phyloP scores from a whole-genome alignment of 1,284 basidiomycete species.

The Rhodotorula sp. region DNA sequence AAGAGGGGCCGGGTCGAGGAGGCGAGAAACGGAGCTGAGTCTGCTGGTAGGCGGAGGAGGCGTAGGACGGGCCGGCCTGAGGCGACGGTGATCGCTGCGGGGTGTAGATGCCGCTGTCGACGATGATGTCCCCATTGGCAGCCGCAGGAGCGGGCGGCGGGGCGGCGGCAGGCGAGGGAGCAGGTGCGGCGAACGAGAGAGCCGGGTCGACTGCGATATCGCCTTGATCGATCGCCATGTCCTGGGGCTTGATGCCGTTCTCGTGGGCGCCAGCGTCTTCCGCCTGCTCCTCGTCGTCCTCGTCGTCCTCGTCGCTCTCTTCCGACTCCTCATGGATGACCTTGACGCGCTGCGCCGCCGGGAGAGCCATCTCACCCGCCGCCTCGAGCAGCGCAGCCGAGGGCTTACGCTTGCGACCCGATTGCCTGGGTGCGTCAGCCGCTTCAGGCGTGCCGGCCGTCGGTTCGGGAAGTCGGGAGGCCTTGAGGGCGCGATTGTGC shows the following conservation, averaged over 20 bases:
- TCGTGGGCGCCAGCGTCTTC: neutral
- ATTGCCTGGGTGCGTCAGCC: slow-evolving; percentile 18
- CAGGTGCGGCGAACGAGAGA: neutral
- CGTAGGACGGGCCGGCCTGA: neutral
- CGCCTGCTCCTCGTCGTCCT: neutral
- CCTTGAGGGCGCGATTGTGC: slow-evolving; percentile 32
- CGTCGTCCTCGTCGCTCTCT: slow-evolving; percentile 1
- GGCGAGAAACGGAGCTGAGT: slow-evolving; percentile 2
- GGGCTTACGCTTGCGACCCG: slow-evolving; percentile 35
- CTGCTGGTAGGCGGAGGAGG: no score
- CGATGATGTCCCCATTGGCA: neutral
- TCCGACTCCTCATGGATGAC: neutral
- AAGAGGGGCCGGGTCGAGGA: neutral
- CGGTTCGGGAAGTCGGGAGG: slow-evolving; percentile 18
- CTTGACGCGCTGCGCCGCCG: slow-evolving; percentile 7
- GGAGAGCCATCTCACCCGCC: slow-evolving; percentile 15
- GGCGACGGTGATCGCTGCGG: neutral
- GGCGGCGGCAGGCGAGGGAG: neutral
- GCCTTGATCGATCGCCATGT: neutral
- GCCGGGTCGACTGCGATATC: slow-evolving; percentile 8
- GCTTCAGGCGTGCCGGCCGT: slow-evolving; percentile 8
- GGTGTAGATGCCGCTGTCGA: slow-evolving; percentile 6
- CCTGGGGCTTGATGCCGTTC: no score
- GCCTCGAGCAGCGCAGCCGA: slow-evolving; percentile 31
- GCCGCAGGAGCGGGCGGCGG: neutral